Evolutionary conservation across 768 basidiomycete species (phyloP).

Genomic region (Amanita polypyramis): DNA sequence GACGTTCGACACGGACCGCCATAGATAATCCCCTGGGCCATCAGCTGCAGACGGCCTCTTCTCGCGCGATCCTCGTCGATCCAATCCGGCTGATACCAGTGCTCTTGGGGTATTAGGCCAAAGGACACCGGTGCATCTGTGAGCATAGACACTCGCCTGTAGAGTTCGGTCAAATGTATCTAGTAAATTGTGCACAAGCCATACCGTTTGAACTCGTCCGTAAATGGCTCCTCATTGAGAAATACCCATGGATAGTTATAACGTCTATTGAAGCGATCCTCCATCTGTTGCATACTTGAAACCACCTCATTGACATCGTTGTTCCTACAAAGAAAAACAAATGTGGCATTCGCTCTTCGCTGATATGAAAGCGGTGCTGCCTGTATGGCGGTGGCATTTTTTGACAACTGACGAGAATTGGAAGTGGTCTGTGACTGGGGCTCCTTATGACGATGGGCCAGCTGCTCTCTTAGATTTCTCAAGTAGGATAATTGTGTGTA

Average conservation of each 20-base stretch:
- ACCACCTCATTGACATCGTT: slow-evolving; percentile 40
- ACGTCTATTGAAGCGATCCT: slow-evolving; percentile 76
- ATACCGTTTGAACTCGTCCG: slow-evolving; percentile 59
- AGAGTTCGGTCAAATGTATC: neutral
- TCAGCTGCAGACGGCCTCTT: slow-evolving; percentile 51
- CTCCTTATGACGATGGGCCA: slow-evolving; percentile 4
- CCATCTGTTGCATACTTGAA: slow-evolving; percentile 54
- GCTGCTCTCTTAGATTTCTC: slow-evolving; percentile 23
- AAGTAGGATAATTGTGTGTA: slow-evolving; percentile 37
- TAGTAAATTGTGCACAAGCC: slow-evolving; percentile 9
- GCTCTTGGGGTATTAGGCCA: slow-evolving; percentile 61
- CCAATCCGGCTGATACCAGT: slow-evolving; percentile 77
- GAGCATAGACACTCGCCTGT: slow-evolving; percentile 40
- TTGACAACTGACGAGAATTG: too few species aligned
- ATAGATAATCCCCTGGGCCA: slow-evolving; percentile 50
- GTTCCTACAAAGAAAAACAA: slow-evolving; percentile 64
- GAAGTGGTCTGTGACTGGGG: neutral
- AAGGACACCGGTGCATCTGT: slow-evolving; percentile 53
- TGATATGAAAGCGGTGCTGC: slow-evolving; percentile 6
- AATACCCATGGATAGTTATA: slow-evolving; percentile 77
- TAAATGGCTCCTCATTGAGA: slow-evolving; percentile 73
- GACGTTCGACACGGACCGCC: slow-evolving; percentile 29
- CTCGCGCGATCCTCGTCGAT: slow-evolving; percentile 64
- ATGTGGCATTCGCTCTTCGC: slow-evolving; percentile 59
- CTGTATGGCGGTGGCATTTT: neutral